Base-by-base conservation (phyloP, 306 rosid genomes). In the Argentina anserina region DNA sequence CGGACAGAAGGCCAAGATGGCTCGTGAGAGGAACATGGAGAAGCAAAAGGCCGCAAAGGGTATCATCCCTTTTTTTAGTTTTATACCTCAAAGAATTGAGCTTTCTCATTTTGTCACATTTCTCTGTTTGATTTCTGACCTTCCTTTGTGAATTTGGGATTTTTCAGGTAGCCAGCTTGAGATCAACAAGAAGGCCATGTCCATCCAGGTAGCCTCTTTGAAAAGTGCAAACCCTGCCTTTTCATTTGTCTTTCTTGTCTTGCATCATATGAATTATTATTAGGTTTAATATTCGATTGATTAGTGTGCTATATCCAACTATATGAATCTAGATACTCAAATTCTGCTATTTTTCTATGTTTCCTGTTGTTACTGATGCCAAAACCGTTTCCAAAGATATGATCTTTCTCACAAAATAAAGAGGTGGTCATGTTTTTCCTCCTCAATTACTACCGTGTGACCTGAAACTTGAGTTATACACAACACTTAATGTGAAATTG, bases 21-120 rank as follows among this genome's bases (percentile, higher is more conserved):
- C 98, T 36, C 96, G 96, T 28, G 95, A 92, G 87, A 88, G 72
- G 76, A 90, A 92, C 82, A 26, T 87, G 82, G 96, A 90, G 84
- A 92, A 92, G 81, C 78, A 62, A 67, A 90, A 81, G 23, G 88
- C 74, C 9, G 20, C 83, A 0, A 92, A 90, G 75, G 97, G 83
- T 83, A 72, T 45, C 25, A 59, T 33, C 36, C 39, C 20, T 56
- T 36, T 10, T 67, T 52, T 21, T 67, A 9, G 6, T 20, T n/a
- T 52, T 31, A 18, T 25, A 25, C 1, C 43, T 10, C 2, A 65
- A 61, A 36, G 21, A n/a, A 34, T 53, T 43, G 26, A 62, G 28
- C 25, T 46, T 37, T 36, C 17, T 3, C 28, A 12, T 13, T 26
- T 58, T 53, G 31, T 58, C 52, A 21, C 49, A 71, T 82, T 78